These are phyloP conservation scores for Boechera stricta DNA, from an alignment of 345 rosid genomes.

Conservation along the genomic window DNA sequence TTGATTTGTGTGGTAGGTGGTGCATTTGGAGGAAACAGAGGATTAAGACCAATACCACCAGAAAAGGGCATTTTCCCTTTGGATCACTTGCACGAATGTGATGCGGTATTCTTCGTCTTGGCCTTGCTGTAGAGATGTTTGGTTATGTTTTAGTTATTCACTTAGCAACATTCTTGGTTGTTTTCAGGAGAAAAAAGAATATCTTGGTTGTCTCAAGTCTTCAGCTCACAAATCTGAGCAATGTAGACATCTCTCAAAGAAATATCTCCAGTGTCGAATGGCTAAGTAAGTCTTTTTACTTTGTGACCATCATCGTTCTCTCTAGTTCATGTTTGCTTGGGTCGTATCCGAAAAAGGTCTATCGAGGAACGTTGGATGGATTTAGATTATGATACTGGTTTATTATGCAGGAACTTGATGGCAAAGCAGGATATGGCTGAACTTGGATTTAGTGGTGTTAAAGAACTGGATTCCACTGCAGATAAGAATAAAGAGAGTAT, in stretches of 20 bases:
- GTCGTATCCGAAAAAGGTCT: neutral
- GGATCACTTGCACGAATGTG: conserved; percentile 90
- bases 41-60: conserved; percentile 87
- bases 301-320: neutral
- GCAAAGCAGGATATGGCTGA: conserved; percentile 87
- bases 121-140: neutral
- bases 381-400: neutral
- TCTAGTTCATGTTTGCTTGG: neutral
- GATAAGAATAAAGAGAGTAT: conserved; percentile 33
- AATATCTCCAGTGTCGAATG: conserved; percentile 91
- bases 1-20: conserved; percentile 60
- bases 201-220: conserved; percentile 81
- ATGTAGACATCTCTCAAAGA: conserved; percentile 76
- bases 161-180: neutral
- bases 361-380: neutral
- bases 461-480: conserved; percentile 43
- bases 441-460: conserved; percentile 71
- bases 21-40: conserved; percentile 95
- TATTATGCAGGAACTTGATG: conserved; percentile 79
- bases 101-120: conserved; percentile 54
- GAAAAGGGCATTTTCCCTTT: conserved; percentile 94
- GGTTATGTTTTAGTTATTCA: conserved; percentile 3
- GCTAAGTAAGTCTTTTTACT: conserved; percentile 65
- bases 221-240: conserved; percentile 76
- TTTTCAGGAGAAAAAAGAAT: conserved; percentile 88